Percentiles rank a stretch among this genome's conserved stretches.
phyloP scores from a whole-genome alignment of 2,329 filamentous ascomycete species.

The Anisogramma anomala region DNA sequence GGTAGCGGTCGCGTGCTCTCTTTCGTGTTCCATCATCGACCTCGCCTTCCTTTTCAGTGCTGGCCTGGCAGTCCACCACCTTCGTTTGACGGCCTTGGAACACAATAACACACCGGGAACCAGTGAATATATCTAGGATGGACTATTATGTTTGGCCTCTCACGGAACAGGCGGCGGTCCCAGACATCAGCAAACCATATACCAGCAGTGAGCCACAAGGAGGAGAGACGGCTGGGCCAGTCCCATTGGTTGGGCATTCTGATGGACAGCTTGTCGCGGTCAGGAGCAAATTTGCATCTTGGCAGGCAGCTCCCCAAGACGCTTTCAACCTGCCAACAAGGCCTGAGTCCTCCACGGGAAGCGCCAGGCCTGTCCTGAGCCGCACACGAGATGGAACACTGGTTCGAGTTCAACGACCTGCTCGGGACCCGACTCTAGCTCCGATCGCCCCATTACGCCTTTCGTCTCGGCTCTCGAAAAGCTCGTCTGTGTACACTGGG shows the following conservation, averaged over 20 bases:
- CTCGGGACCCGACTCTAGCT: background rate
- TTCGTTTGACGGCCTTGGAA: too few relatives aligned
- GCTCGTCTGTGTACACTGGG: background rate
- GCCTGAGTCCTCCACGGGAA: background rate
- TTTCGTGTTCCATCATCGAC: too few relatives aligned
- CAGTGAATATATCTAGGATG: too few relatives aligned
- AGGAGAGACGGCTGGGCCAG: background rate
- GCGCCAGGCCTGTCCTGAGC: conserved; percentile 1
- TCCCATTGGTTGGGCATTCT: conserved; percentile 1
- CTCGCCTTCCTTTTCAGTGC: too few relatives aligned
- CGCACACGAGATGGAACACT: conserved; percentile 4
- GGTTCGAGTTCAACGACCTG: conserved; percentile 4
- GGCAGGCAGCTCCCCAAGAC: background rate
- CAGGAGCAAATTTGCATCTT: conserved; percentile 2
- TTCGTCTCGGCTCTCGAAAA: background rate
- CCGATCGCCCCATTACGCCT: background rate
- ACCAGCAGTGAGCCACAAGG: too few relatives aligned
- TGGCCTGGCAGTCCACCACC: too few relatives aligned
- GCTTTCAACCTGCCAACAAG: background rate
- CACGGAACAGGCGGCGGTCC: too few relatives aligned
- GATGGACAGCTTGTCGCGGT: conserved; percentile 7
- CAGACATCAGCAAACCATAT: too few relatives aligned
- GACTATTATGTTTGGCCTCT: too few relatives aligned
- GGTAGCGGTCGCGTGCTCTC: too few relatives aligned
- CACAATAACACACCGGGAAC: too few relatives aligned